phyloP scores from a whole-genome alignment of 768 basidiomycete genomes.

The Chiua virens region DNA sequence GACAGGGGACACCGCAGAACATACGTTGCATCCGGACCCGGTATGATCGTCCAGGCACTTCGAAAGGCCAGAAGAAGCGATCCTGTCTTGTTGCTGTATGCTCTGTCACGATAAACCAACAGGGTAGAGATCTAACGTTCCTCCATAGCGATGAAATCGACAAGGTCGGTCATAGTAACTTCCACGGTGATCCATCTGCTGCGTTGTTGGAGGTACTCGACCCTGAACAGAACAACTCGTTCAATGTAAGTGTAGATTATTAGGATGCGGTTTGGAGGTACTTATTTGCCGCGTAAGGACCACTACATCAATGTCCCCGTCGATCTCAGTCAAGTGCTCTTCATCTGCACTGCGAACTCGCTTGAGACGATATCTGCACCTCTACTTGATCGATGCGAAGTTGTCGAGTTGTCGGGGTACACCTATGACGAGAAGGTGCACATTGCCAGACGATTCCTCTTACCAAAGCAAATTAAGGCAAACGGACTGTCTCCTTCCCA shows the following conservation, averaged over 20 bases:
- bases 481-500: slow-evolving; percentile 70
- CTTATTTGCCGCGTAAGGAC: slow-evolving; percentile 49
- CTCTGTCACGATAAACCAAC: neutral
- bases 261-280: neutral
- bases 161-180: slow-evolving; percentile 83
- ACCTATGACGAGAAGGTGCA: slow-evolving; percentile 90
- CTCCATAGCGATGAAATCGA: slow-evolving; percentile 76
- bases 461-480: slow-evolving; percentile 83
- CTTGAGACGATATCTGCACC: slow-evolving; percentile 89
- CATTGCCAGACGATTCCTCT: slow-evolving; percentile 82
- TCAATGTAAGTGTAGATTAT: slow-evolving; percentile 51
- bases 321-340: slow-evolving; percentile 84
- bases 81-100: slow-evolving; percentile 71
- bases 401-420: slow-evolving; percentile 81
- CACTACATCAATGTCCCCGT: slow-evolving; percentile 91
- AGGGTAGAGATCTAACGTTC: neutral
- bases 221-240: slow-evolving; percentile 88
- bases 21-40: slow-evolving; percentile 88
- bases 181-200: slow-evolving; percentile 90
- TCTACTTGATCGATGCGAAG: slow-evolving; percentile 85
- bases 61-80: slow-evolving; percentile 81
- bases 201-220: slow-evolving; percentile 91
- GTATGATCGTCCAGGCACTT: slow-evolving; percentile 82
- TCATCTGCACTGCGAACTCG: slow-evolving; percentile 91
- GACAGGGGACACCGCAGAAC: slow-evolving; percentile 68